Percentiles rank a stretch among this genome's conserved stretches.
Conservation (phyloP, 345 rosid species). For the Tarenaya hassleriana region DNA sequence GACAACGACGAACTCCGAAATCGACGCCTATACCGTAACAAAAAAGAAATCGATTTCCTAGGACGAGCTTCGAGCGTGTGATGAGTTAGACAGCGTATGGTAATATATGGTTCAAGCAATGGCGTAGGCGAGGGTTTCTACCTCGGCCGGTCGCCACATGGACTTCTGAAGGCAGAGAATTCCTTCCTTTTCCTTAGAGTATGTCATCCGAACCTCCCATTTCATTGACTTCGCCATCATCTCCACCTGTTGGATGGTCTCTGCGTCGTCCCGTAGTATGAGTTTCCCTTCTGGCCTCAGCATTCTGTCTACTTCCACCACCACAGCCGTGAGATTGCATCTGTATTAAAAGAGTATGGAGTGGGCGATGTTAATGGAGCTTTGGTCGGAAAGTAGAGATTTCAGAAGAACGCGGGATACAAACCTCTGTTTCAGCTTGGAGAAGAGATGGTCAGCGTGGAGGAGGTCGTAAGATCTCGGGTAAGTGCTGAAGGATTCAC, state of each 20-base stretch:
- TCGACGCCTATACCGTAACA: no score
- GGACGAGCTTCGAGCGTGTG: no score
- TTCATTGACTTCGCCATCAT: constrained; percentile 50
- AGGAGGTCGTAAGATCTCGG: constrained; percentile 97
- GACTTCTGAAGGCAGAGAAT: constrained; percentile 81
- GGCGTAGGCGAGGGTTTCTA: constrained; percentile 54
- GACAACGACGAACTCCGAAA: no score
- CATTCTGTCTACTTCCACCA: constrained; percentile 84
- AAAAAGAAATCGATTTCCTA: no score
- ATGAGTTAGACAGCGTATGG: no score
- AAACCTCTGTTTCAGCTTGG: constrained; percentile 68
- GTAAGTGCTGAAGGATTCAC: constrained; percentile 91
- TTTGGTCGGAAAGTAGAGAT: no score
- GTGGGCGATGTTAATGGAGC: not conserved
- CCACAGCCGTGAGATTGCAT: constrained; percentile 59
- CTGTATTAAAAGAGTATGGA: constrained; percentile 29
- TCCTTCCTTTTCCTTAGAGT: constrained; percentile 71
- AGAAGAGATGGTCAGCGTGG: constrained; percentile 95
- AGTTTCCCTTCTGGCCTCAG: constrained; percentile 86
- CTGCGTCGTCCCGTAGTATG: constrained; percentile 62
- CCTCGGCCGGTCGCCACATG: constrained; percentile 70
- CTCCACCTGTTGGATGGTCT: constrained; percentile 59
- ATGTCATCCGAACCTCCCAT: constrained; percentile 81
- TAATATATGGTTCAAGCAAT: constrained; percentile 31
- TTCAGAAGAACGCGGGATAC: not conserved